A percentile compares a stretch with the other conserved stretches of the same genome.
Conservation (phyloP, 1,284 basidiomycete species). For the Ceratobasidium theobromae region DNA sequence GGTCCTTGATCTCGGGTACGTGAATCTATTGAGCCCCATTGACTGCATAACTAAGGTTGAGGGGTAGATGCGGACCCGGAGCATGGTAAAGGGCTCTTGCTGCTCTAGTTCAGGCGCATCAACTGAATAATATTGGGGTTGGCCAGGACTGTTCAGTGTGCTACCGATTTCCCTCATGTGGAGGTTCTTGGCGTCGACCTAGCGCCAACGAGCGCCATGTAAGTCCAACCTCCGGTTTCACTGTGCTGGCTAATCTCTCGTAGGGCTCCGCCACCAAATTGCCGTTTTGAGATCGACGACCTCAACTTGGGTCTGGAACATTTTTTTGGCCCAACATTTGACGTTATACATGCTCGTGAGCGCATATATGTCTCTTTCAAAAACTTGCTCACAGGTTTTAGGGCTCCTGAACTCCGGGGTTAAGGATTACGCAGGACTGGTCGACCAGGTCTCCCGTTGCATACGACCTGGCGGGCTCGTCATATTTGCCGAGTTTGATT, state of each 20-base stretch:
- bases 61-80: constrained; percentile 65
- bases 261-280: constrained; percentile 14
- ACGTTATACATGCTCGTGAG: constrained; percentile 69
- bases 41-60: neutral
- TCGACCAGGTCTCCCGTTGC: constrained; percentile 65
- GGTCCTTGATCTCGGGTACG: constrained; percentile 60
- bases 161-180: constrained; percentile 68
- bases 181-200: constrained; percentile 72
- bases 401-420: constrained; percentile 50
- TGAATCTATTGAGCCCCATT: neutral
- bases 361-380: constrained; percentile 66
- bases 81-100: constrained; percentile 59
- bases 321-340: constrained; percentile 66
- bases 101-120: neutral
- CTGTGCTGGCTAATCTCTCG: constrained; percentile 24
- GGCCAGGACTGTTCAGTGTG: constrained; percentile 70
- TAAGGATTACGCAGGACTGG: constrained; percentile 61
- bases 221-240: constrained; percentile 41
- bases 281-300: constrained; percentile 69
- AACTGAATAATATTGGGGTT: constrained; percentile 18
- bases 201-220: constrained; percentile 70
- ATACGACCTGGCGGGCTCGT: constrained; percentile 69
- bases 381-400: constrained; percentile 32
- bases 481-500: constrained; percentile 68
- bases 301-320: constrained; percentile 79